Base-by-base conservation (phyloP, 306 rosid species). In the Gynostemma pentaphyllum region DNA sequence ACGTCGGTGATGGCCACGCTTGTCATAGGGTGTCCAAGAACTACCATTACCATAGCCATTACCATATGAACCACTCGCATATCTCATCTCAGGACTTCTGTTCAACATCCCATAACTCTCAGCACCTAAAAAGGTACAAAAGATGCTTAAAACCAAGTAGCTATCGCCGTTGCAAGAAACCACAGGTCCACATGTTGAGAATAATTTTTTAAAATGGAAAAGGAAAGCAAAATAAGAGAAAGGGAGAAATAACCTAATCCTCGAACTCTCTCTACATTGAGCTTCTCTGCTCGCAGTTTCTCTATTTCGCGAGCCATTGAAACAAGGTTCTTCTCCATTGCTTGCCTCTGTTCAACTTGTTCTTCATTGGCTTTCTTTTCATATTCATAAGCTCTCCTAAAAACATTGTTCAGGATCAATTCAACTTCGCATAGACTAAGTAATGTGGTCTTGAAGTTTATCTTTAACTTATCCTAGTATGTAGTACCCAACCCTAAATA, bases 221-320 rank as follows among this genome's bases (percentile, higher is more conserved):
- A 52, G 23, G 30, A 34, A 47, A 39, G 19, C 9, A 48, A 28
- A 57, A 9, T 45, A 14, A 45, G 50, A 55, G 74, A 68, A 29
- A 60, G 37, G 28, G 41, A 63, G 68, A 66, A 68, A 50, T 62
- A 55, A 80, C 84, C 84, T 59, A 32, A 50, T 37, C 72, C 79
- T 21, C 64, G 50, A 18, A 57, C 49, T 52, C 68, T 76, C 52
- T 71, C 78, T 37, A 51, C 39, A 62, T 59, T 80, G 37, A 61
- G 67, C 68, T 51, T 70, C 65, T 81, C 74, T 34, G 77, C 70
- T 11, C 81, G 68, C 30, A 75, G 64, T 62, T 64, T 66, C 68
- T 78, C 87, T 45, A 78, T 60, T 73, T 78, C 83, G 51, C 75
- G 76, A 64, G 81, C 87, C 81, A 82, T 78, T 19, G 79, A 78